Percentiles rank a stretch among this genome's conserved stretches.
phyloP scores from a whole-genome alignment of 352 stramenopile genomes.

The Globisporangium radiosum region DNA sequence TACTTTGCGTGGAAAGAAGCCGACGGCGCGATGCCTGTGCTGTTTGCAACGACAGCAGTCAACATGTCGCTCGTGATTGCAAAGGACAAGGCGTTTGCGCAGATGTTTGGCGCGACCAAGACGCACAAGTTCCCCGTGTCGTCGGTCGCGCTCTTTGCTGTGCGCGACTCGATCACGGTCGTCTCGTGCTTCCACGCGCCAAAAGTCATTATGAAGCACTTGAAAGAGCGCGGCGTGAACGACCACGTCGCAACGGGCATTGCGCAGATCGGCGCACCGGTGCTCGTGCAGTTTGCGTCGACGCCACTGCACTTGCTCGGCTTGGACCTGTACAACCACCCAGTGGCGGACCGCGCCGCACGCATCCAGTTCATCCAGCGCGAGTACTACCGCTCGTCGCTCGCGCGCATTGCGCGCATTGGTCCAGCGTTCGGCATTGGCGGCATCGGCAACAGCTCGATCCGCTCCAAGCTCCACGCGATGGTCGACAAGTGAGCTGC shows the following conservation, averaged over 20 bases:
- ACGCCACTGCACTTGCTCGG: conserved; percentile 86
- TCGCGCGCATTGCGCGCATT: conserved; percentile 82
- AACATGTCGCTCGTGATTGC: conserved; percentile 40
- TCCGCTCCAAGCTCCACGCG: conserved; percentile 34
- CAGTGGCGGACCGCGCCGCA: conserved; percentile 19
- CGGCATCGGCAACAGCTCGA: conserved; percentile 82
- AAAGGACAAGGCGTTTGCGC: conserved; percentile 78
- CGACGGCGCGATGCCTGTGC: too few species aligned
- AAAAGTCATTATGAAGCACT: conserved; percentile 52
- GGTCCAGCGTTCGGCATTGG: conserved; percentile 87
- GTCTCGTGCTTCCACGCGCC: conserved; percentile 85
- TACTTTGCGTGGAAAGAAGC: too few species aligned
- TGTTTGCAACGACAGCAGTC: too few species aligned
- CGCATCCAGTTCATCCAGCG: conserved; percentile 62
- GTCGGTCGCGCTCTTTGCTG: conserved; percentile 78
- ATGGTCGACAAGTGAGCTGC: conserved; percentile 24
- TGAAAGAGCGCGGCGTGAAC: conserved; percentile 45
- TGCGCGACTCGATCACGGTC: conserved; percentile 83
- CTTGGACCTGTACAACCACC: conserved; percentile 88
- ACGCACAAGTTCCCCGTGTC: conserved; percentile 65
- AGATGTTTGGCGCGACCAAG: conserved; percentile 33
- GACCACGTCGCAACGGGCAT: conserved; percentile 39
- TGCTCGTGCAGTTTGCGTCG: conserved; percentile 83
- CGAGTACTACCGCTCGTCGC: conserved; percentile 80
- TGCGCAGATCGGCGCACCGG: conserved; percentile 77